A percentile compares a stretch with the other conserved stretches of the same genome.
Evolutionary conservation across 495 filamentous ascomycete genomes (phyloP).

Genomic region (Talaromyces borbonicus): DNA sequence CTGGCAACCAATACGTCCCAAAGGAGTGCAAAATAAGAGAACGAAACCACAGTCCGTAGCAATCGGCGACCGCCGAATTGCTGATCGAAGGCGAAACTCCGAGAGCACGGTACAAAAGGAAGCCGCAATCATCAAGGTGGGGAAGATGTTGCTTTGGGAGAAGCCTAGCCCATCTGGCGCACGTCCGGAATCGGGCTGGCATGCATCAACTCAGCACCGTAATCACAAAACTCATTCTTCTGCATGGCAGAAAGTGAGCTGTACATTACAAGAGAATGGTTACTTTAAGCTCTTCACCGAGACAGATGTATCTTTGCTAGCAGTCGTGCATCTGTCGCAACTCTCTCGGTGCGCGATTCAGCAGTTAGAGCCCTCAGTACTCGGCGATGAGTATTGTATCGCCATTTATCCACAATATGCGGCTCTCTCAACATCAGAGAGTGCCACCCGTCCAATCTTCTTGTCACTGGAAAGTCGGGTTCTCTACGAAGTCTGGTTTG

Average conservation of each 20-base stretch:
- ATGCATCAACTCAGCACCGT: slow-evolving; percentile 39
- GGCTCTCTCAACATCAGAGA: slow-evolving; percentile 43
- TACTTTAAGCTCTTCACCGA: slow-evolving; percentile 86
- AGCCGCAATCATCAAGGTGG: slow-evolving; percentile 90
- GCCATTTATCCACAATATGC: slow-evolving; percentile 83
- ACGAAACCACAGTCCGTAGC: slow-evolving; percentile 50
- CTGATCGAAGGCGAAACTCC: slow-evolving; percentile 50
- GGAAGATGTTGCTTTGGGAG: slow-evolving; percentile 89
- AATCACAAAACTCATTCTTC: slow-evolving; percentile 45
- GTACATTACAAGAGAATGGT: slow-evolving; percentile 90
- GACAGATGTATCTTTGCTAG: slow-evolving; percentile 65
- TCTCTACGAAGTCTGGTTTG: slow-evolving; percentile 94
- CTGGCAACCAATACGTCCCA: slow-evolving; percentile 84
- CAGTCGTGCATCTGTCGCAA: slow-evolving; percentile 80
- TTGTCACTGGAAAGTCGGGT: slow-evolving; percentile 79
- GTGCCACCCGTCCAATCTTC: slow-evolving; percentile 51
- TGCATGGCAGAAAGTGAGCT: slow-evolving; percentile 79
- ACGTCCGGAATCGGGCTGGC: slow-evolving; percentile 28
- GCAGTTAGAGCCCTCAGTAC: slow-evolving; percentile 77
- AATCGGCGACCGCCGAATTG: slow-evolving; percentile 39
- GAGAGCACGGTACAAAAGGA: slow-evolving; percentile 57
- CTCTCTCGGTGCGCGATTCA: slow-evolving; percentile 84
- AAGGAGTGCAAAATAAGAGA: slow-evolving; percentile 64
- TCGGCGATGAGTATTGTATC: slow-evolving; percentile 91
- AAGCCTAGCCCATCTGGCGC: slow-evolving; percentile 34